Evolutionary conservation across 768 basidiomycete species (phyloP).

Genomic region (Russula compacta): DNA sequence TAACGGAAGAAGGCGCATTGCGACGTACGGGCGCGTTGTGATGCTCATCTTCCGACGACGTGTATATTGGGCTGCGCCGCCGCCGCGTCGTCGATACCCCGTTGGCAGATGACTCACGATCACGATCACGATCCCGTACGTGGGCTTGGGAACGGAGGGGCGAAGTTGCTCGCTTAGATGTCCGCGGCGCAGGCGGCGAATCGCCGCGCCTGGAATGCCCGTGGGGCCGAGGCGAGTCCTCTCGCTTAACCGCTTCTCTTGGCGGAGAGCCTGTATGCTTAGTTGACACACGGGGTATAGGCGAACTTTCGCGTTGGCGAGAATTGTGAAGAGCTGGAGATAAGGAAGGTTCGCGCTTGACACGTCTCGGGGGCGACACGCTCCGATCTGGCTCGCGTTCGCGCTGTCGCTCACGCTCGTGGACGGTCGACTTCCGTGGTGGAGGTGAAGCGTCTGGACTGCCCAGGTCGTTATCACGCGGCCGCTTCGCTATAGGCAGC

Average conservation of each 20-base stretch:
- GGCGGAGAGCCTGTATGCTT: slow-evolving; percentile 10
- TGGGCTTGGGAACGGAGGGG: slow-evolving; percentile 21
- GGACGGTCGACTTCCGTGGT: not conserved
- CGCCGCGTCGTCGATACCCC: slow-evolving; percentile 6
- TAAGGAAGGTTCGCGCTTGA: slow-evolving; percentile 21
- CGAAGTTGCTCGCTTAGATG: slow-evolving; percentile 32
- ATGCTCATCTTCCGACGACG: slow-evolving; percentile 19
- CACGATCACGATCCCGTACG: slow-evolving; percentile 12
- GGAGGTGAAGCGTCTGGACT: slow-evolving; percentile 3
- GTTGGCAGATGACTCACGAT: slow-evolving; percentile 13
- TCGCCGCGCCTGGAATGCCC: slow-evolving; percentile 6
- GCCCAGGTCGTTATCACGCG: slow-evolving; percentile 33
- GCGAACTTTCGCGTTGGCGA: slow-evolving; percentile 10
- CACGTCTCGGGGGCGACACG: slow-evolving; percentile 1
- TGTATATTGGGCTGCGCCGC: slow-evolving; percentile 18
- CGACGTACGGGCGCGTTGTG: slow-evolving; percentile 9
- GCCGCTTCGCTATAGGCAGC: slow-evolving; percentile 30
- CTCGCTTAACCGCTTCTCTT: slow-evolving; percentile 6
- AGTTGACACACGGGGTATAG: slow-evolving; percentile 2
- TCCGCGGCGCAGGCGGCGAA: slow-evolving; percentile 1
- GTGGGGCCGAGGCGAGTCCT: slow-evolving; percentile 17
- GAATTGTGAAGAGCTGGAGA: slow-evolving; percentile 20
- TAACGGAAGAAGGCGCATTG: slow-evolving; percentile 19
- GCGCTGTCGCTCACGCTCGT: slow-evolving; percentile 15
- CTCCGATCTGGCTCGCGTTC: slow-evolving; percentile 11